Evolutionary conservation across 805 yeast species (phyloP), one percentile per base, ranked within the genome.

Genomic region (Myxozyma geophila): DNA sequence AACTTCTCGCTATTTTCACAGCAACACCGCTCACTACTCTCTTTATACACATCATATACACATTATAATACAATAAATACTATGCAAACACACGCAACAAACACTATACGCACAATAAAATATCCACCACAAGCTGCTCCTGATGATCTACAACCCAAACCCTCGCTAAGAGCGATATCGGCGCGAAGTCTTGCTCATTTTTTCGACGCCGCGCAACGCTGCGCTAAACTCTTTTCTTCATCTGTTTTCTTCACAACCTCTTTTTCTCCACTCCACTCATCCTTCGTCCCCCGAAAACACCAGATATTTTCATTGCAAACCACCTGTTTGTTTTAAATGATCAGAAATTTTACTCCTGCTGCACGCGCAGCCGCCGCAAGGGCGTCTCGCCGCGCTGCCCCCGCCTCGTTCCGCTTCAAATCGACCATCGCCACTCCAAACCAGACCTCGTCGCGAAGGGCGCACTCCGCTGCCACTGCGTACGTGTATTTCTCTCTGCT

Each of bases 381-480:
- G 44, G 59, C 55, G 17, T 46, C 60, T 39, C 54, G 52, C 35
- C 51, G 51, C 46, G 44, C 54, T 21, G 15, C 37, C 35, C 55
- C 56, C 39, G 12, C 56, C 15, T 43, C 58, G 21, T 44, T 48
- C 51, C 56, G 60, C 12, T 28, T 52, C 17, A 60, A 49, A 40
- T 56, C 64, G 12, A 44, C 64, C 41, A 12, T 44, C 58, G 37
- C 64, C 46, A 9, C 44, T 35, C 12, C 28, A 12, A 35, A 17
- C 54, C 44, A 23, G 40, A 41, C 21, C 44, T 17, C 56, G 17
- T 36, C 60, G 37, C 60, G 64, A 44, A 53, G 62, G 44, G 51
- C 66, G 5, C 66, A 62, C 40, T 62, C 60, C 19, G 60, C 66
- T 15, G 66, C 62, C 36, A 56, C 62, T 21, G 66, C 66, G 66